phyloP scores from a whole-genome alignment of 495 filamentous ascomycete species.

The Chaetomidium leptoderma region DNA sequence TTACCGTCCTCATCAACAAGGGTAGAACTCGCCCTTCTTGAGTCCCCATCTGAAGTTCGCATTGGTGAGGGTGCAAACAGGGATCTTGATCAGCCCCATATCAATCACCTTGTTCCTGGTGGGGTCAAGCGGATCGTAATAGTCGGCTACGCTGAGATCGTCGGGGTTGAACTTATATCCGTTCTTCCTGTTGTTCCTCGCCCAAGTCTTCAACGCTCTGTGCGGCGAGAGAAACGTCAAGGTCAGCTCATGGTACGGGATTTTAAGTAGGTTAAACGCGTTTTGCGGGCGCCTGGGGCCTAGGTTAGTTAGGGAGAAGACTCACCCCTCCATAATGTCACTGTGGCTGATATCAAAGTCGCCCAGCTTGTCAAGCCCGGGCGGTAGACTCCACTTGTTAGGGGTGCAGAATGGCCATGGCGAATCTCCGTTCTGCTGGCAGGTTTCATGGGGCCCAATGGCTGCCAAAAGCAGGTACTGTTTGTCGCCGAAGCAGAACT shows the following conservation, averaged over 20 bases:
- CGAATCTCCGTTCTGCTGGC: neutral
- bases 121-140: neutral
- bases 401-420: neutral
- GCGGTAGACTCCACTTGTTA: neutral
- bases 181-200: neutral
- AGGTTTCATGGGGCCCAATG: neutral
- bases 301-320: neutral
- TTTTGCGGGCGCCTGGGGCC: too few species aligned
- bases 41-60: too few species aligned
- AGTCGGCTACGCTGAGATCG: neutral
- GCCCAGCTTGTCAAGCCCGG: neutral
- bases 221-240: neutral
- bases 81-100: neutral
- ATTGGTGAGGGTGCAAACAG: conserved; percentile 28
- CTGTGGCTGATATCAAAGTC: neutral
- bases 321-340: neutral
- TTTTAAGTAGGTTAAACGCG: too few species aligned
- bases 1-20: too few species aligned
- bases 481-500: neutral
- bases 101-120: neutral
- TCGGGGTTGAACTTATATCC: neutral
- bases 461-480: neutral
- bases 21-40: too few species aligned
- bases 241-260: neutral
- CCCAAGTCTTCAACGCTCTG: neutral